Evolutionary conservation across 2,329 filamentous ascomycete genomes (phyloP).

Genomic region (Mollisiaceae sp.): DNA sequence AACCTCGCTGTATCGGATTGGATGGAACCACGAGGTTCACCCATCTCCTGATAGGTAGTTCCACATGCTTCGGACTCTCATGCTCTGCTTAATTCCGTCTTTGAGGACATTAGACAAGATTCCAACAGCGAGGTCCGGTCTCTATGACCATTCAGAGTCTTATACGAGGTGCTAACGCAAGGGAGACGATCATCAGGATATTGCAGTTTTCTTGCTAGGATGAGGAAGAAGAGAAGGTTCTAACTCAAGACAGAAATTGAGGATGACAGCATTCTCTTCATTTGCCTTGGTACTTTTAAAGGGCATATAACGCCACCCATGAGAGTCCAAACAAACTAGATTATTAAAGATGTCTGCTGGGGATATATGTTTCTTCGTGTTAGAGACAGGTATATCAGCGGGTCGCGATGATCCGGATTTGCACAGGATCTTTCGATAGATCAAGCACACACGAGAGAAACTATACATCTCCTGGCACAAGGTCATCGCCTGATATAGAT

Average conservation of each 20-base stretch:
- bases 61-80: background rate
- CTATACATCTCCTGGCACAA: background rate
- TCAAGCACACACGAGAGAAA: background rate
- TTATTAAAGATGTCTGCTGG: background rate
- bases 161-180: background rate
- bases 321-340: too few relatives aligned
- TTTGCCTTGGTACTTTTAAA: background rate
- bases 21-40: background rate
- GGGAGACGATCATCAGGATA: background rate
- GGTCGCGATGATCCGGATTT: background rate
- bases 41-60: background rate
- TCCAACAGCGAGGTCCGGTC: background rate
- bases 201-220: background rate
- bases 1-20: background rate
- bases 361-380: too few relatives aligned
- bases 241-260: background rate
- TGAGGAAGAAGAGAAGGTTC: background rate
- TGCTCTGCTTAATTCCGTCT: background rate
- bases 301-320: background rate
- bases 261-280: too few relatives aligned
- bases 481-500: background rate
- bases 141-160: background rate
- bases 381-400: constrained; percentile 1
- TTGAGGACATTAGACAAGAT: background rate
- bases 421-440: background rate